Conservation (phyloP, 306 rosid species). For the Lathyrus tuberosus region DNA sequence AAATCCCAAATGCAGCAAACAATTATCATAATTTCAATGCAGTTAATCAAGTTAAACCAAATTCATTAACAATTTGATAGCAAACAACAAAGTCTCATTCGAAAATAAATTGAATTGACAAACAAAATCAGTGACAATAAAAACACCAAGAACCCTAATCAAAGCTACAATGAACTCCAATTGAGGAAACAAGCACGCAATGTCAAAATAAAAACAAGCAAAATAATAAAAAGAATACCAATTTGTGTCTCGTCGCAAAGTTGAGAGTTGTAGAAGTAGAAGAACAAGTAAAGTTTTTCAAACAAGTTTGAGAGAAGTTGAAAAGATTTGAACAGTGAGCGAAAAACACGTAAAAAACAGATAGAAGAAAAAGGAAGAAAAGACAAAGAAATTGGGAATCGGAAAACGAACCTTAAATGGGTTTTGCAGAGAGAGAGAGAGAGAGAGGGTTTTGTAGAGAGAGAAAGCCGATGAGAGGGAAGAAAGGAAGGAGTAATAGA, state of each 20-base stretch:
- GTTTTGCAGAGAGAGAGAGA: slow-evolving; percentile 8
- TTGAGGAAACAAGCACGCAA: slow-evolving; percentile 5
- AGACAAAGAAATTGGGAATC: slow-evolving; percentile 28
- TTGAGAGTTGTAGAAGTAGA: slow-evolving; percentile 30
- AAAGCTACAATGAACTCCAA: background rate
- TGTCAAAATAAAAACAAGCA: slow-evolving; percentile 2
- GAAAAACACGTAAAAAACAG: slow-evolving; percentile 1
- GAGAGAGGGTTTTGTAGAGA: slow-evolving; percentile 35
- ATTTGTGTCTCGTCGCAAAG: slow-evolving; percentile 3
- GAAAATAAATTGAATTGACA: background rate
- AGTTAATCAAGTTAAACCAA: background rate
- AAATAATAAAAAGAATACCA: background rate
- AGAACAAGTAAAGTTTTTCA: slow-evolving; percentile 7
- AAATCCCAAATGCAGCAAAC: background rate
- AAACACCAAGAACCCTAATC: slow-evolving; percentile 47
- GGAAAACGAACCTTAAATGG: slow-evolving; percentile 52
- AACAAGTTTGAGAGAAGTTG: slow-evolving; percentile 1
- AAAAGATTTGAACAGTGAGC: slow-evolving; percentile 21
- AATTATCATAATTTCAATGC: background rate
- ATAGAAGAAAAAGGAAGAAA: slow-evolving; percentile 22
- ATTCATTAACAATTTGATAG: background rate
- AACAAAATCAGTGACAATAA: background rate
- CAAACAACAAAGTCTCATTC: background rate
- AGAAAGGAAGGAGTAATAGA: slow-evolving; percentile 40
- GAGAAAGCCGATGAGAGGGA: slow-evolving; percentile 28